Evolutionary conservation across 1,284 basidiomycete species (phyloP), one percentile per base, ranked within the genome.

Genomic region (Lignosus rhinocerotis): DNA sequence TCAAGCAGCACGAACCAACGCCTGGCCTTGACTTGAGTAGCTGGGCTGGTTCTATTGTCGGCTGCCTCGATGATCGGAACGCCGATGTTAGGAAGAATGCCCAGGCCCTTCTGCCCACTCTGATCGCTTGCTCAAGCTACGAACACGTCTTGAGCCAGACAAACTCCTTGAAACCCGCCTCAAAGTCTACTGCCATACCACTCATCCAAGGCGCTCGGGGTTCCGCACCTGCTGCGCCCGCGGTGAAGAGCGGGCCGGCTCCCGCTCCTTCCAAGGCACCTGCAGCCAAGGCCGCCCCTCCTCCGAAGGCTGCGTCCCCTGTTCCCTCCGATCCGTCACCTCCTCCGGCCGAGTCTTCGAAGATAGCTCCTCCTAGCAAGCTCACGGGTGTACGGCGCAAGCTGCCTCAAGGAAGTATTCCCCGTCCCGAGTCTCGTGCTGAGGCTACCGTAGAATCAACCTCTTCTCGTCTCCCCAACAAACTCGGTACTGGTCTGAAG

Each of bases 81-180:
- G 84, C 83, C 6, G 96, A 99, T 66, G 93, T 99, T 6, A 87
- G 97, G 60, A 98, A 98, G 74, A 88, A 86, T 10, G 94, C 96
- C 0, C 89, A 93, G 63, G 87, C 87, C 2, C 74, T 96, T 19
- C 75, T 99, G 19, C 94, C 95, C 0, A 78, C 80, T 49, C 77
- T 99, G 52, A 88, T 99, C 50, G 76, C 81, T 9, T 87, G 78
- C 49, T 87, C 87, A 21, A 95, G 97, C 1, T 94, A 86, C 71
- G 93, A 96, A 65, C 86, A 85, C 66, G 89, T 99, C 48, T 80
- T 97, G 77, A 89, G 93, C 48, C 89, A 95, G 73, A 91, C 94
- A 3, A 87, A 83, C 59, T 85, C 86, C 1, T 80, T 99, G 60
- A 99, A 99, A 73, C 90, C 96, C 16, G 97, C 97, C 0, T 97